Base-by-base conservation (phyloP, 768 basidiomycete genomes). In the Rhizopogon salebrosus region DNA sequence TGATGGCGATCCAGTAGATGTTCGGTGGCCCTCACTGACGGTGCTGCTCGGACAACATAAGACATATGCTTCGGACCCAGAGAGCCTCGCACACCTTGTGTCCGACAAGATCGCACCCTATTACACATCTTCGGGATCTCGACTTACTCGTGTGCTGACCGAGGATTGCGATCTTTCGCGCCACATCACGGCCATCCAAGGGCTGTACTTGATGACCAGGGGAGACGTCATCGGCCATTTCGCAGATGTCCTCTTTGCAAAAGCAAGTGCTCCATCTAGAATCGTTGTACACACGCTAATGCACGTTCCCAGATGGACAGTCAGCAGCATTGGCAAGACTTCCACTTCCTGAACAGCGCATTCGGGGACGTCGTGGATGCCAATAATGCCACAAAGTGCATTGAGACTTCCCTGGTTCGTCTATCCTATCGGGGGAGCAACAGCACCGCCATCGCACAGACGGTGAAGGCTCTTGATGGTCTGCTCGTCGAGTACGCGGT, bases 221-320 rank as follows among this genome's bases (percentile, higher is more conserved):
- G 89, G 89, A n/a, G 90, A 93, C 60, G 75, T 79, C 2, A 82
- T 92, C 72, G 82, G 80, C 42, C 80, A 85, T 58, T 89, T 89
- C 56, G 72, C 82, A 8, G 89, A 89, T 60, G 65, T 80, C n/a
- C 56, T 92, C 27, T 92, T 92, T 62, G 76, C 78, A 31, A 85
- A 88, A 75, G 90, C 89, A 56, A 37, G 70, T 55, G 10, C 35
- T 34, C 24, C 8, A 38, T 14, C 13, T 14, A 26, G n/a, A 8
- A 27, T 18, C 27, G 20, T 3, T 3, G 20, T 23, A 23, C 18
- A 18, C 13, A 4, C 9, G 13, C 49, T 53, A n/a, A 58, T 27
- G n/a, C 31, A 18, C 16, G 16, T 46, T 16, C 40, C 40, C 50
- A 92, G 89, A 90, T 92, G 80, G 87, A 92, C 57, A 72, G 72